phyloP scores from a whole-genome alignment of 169 alveolate species.

The Cryptosporidium ubiquitum region DNA sequence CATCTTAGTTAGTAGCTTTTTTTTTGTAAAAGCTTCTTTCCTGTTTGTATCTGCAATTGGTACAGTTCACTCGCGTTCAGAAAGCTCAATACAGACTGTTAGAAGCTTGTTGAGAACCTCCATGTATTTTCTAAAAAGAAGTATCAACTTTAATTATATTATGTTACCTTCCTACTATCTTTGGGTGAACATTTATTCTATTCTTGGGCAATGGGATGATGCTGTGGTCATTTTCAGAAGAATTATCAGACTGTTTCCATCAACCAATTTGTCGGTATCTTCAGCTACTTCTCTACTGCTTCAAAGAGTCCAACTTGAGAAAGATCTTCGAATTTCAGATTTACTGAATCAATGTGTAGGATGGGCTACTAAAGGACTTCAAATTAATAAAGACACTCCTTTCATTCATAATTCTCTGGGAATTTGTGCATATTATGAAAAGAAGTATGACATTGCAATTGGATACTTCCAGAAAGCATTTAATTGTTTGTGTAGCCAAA shows the following conservation, averaged over 20 bases:
- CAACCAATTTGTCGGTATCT: conserved; percentile 32
- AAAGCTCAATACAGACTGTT: conserved; percentile 5
- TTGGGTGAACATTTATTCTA: conserved; percentile 54
- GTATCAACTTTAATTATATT: conserved; percentile 39
- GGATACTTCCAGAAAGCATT: conserved; percentile 64
- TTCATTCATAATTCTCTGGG: conserved; percentile 39
- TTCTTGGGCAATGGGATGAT: conserved; percentile 67
- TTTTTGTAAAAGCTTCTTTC: conserved; percentile 40
- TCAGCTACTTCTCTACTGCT: conserved; percentile 49
- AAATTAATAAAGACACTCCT: conserved; percentile 46
- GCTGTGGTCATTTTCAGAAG: conserved; percentile 66
- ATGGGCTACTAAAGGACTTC: conserved; percentile 53
- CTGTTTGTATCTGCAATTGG: conserved; percentile 45
- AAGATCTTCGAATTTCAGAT: conserved; percentile 20
- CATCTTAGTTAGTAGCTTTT: conserved; percentile 25
- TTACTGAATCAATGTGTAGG: conserved; percentile 34
- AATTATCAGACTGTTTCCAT: conserved; percentile 44
- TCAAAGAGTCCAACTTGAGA: conserved; percentile 59
- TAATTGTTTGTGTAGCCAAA: not conserved
- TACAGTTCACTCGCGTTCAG: conserved; percentile 11
- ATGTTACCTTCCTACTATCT: conserved; percentile 58
- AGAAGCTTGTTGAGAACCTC: conserved; percentile 49
- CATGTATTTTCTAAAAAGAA: conserved; percentile 53
- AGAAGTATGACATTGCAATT: conserved; percentile 67
- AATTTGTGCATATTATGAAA: conserved; percentile 45